Conservation (phyloP, 1,284 basidiomycete species). For the Rhodotorula sp. region DNA sequence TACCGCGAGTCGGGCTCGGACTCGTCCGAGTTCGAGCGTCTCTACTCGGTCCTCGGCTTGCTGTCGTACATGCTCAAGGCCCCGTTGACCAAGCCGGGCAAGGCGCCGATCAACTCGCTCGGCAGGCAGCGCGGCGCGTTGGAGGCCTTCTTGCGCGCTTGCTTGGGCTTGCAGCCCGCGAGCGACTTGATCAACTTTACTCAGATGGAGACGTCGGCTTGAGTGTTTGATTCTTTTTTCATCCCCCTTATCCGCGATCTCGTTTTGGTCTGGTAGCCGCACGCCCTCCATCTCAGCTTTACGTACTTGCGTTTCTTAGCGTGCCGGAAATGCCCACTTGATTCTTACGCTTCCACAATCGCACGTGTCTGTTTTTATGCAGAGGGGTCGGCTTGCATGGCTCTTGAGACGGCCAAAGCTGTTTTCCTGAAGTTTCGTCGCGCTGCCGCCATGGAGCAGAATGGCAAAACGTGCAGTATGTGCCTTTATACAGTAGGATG, state of each 20-base stretch:
- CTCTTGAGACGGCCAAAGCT: too few relatives aligned
- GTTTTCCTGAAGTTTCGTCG: too few relatives aligned
- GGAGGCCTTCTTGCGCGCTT: conserved; percentile 83
- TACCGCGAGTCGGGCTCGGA: conserved; percentile 65
- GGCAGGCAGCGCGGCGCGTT: conserved; percentile 92
- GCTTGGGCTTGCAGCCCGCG: conserved; percentile 78
- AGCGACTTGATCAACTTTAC: conserved; percentile 64
- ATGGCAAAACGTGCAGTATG: too few relatives aligned
- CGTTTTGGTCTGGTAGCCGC: not conserved
- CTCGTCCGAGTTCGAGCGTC: conserved; percentile 60
- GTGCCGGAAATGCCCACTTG: too few relatives aligned
- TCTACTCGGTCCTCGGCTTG: conserved; percentile 85
- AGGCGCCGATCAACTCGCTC: conserved; percentile 92
- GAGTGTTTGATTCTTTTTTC: too few relatives aligned
- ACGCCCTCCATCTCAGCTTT: not conserved
- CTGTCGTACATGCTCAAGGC: conserved; percentile 79
- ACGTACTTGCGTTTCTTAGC: not conserved
- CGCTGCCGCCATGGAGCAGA: too few relatives aligned
- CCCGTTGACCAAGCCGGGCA: conserved; percentile 92
- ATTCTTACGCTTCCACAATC: not conserved
- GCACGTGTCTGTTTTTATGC: too few relatives aligned
- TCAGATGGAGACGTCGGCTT: conserved; percentile 16
- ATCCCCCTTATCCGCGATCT: not conserved
- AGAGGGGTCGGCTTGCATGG: too few relatives aligned
- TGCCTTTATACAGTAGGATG: too few relatives aligned